Conservation (phyloP, 73 alveolate species). For the Paramecium octaurelia region DNA sequence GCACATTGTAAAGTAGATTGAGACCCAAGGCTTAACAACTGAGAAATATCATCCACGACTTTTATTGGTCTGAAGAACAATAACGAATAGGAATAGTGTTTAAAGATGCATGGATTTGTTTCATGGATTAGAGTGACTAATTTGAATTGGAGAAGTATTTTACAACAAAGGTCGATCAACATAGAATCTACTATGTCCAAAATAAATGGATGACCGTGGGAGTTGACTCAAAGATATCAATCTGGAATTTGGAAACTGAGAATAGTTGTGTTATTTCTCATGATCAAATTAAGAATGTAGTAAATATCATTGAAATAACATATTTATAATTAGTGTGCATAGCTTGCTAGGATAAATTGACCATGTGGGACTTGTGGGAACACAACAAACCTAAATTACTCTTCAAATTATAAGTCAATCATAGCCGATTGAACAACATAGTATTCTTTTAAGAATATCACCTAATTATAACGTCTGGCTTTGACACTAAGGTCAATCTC, state of each 20-base stretch:
- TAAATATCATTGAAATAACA: neutral
- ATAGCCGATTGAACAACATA: conserved; percentile 29
- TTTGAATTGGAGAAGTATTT: conserved; percentile 15
- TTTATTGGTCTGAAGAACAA: conserved; percentile 45
- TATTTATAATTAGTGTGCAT: conserved; percentile 27
- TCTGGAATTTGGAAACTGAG: conserved; percentile 31
- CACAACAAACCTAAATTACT: neutral
- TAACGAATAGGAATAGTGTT: conserved; percentile 13
- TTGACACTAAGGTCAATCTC: conserved; percentile 38
- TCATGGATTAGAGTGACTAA: neutral
- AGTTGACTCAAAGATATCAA: neutral
- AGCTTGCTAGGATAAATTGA: conserved; percentile 29
- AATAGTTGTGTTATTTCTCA: neutral
- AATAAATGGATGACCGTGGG: conserved; percentile 17
- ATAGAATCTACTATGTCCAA: neutral
- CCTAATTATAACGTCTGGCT: conserved; percentile 49
- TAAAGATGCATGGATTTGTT: conserved; percentile 42
- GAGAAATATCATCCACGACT: conserved; percentile 22
- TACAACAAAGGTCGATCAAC: neutral
- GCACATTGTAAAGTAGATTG: neutral
- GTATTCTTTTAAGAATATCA: conserved; percentile 44
- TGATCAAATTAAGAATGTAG: conserved; percentile 2
- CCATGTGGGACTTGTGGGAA: conserved; percentile 38
- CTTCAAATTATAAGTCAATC: conserved; percentile 17
- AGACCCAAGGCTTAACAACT: conserved; percentile 3